Evolutionary conservation across 371 early-diverging fungal species (phyloP), one percentile per base, ranked within the genome.

Genomic region (Thermomucor indicae-seudaticae): DNA sequence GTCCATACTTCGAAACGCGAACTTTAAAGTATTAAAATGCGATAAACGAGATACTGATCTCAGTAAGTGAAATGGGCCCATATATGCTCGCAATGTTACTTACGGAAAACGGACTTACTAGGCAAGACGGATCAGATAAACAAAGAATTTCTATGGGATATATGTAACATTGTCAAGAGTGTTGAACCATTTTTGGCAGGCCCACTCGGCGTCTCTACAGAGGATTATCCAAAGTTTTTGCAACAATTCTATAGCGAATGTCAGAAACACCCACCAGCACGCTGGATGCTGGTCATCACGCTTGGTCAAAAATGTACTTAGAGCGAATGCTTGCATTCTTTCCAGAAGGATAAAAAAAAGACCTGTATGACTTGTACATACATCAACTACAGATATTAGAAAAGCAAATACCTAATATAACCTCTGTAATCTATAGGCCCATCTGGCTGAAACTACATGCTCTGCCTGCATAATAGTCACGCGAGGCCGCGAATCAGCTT

Each of bases 1-100:
- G 7, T 28, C 38, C 1, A 29, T 73, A 16, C 22, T 77, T 27
- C 39, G 57, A 37, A 49, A 65, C 16, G 60, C 60, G 7, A 62
- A 70, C 1, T 58, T 78, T 22, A 22, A 55, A 14, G 43, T 71
- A 0, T 30, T 72, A 2, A 43, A 67, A 16, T 35, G 28, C 19
- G 61, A 56, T 32, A 50, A 35, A 38, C 56, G 65, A 38, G 49
- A 38, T 20, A 43, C 53, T 4, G 49, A 47, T 10, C 25, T 60
- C 28, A 43, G 60, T 57, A 57, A 35, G n/a, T n/a, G n/a, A n/a
- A n/a, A n/a, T n/a, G n/a, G n/a, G n/a, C n/a, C 16, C n/a, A 27
- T 14, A 44, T n/a, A 44, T 44, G n/a, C n/a, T n/a, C 44, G 25
- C 11, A 28, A 25, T 29, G 29, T n/a, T 14, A 28, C 24, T 24